A percentile compares a stretch with the other conserved stretches of the same genome.
phyloP scores from a whole-genome alignment of 2,329 filamentous ascomycete genomes.

The Thelonectria blattea region DNA sequence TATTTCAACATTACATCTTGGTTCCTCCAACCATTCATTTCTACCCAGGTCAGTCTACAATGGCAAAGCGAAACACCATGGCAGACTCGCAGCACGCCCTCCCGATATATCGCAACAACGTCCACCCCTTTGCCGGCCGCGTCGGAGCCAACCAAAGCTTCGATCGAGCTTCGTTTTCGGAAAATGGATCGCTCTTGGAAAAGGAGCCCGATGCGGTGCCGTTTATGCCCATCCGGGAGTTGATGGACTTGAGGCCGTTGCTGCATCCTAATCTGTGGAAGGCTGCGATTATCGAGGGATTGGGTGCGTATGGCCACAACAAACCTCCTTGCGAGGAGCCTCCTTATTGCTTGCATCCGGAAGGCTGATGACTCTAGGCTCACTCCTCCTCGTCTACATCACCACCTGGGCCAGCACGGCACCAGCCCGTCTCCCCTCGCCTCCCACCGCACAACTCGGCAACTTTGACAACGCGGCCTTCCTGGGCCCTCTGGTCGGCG shows the following conservation, averaged over 20 bases:
- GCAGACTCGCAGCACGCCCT: not conserved
- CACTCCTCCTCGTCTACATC: conserved; percentile 31
- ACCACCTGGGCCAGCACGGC: conserved; percentile 28
- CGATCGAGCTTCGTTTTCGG: not conserved
- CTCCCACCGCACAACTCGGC: conserved; percentile 25
- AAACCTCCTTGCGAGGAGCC: too few relatives aligned
- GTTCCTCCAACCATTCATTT: not conserved
- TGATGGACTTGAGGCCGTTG: conserved; percentile 45
- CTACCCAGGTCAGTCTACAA: not conserved
- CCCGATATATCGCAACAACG: conserved; percentile 21
- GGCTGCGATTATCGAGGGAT: conserved; percentile 47
- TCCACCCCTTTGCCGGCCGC: conserved; percentile 28
- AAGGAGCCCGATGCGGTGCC: conserved; percentile 50
- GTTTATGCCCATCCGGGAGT: conserved; percentile 44
- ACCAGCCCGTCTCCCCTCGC: conserved; percentile 17
- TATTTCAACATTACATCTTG: not conserved
- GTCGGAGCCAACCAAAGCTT: conserved; percentile 31
- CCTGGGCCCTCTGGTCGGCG: conserved; percentile 39
- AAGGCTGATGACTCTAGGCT: conserved; percentile 11
- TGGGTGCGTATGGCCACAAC: conserved; percentile 27
- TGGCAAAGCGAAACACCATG: not conserved
- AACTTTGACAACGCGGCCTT: conserved; percentile 38
- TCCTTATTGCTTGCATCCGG: too few relatives aligned
- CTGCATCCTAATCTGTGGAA: conserved; percentile 46
- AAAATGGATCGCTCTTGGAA: conserved; percentile 31